Evolutionary conservation across 2,329 filamentous ascomycete genomes (phyloP), one percentile per base, ranked within the genome.

Genomic region (Penicillium janthinellum): DNA sequence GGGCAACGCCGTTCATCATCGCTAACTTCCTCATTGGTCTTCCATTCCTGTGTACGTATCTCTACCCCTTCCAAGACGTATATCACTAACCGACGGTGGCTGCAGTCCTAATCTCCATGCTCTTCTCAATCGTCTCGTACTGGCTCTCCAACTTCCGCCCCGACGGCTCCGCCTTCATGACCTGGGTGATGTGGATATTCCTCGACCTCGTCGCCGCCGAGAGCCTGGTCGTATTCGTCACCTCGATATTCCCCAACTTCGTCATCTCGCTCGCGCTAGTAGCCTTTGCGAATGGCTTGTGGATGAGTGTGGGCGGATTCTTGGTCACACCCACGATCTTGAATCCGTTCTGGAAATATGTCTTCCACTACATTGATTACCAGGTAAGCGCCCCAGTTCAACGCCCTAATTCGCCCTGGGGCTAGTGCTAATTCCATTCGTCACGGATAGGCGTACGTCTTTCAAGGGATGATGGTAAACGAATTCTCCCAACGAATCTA

Each of bases 401-500:
- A 6, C 28, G 1, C 28, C 25, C 35, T 31, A 4, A 12, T 12
- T 14, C 35, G n/a, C 4, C 5, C 31, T 14, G 28, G 15, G 8
- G 3, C 12, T 17, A 6, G 15, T 20, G 2, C 58, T 63, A 54
- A 63, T 28, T 2, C n/a, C 39, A 5, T 47, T 4, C 38, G 14
- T 15, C 17, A 31, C 28, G 28, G 37, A 5, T 25, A 81, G 77
- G 81, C 82, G 44, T 96, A 93, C 68, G 91, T 96, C 3, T 96
- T 96, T 72, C 86, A 94, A 71, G 91, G 90, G 14, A 95, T 96
- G 91, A 95, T 96, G 90, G 87, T 94, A 55, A 96, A 95, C 70
- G 90, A 96, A 77, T 95, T 96, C 73, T 79, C 79, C 1, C 65
- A 83, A 17, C 81, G 90, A 14, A 82, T 79, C 3, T 96, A 90